These are phyloP conservation scores for Inga laurina DNA, from an alignment of 306 rosid genomes.

Conservation along the genomic window DNA sequence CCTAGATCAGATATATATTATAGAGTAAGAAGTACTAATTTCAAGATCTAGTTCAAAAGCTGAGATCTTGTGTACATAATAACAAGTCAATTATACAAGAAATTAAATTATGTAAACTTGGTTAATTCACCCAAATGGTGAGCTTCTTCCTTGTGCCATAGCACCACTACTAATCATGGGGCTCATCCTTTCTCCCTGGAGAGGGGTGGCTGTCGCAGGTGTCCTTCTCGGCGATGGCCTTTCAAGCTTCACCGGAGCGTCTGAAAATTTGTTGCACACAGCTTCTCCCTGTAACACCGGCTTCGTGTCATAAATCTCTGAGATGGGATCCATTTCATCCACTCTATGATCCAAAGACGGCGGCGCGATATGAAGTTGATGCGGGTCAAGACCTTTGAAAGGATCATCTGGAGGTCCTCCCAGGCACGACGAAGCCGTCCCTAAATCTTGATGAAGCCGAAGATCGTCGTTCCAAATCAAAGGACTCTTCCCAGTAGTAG, in stretches of 20 bases:
- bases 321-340: conserved; percentile 60
- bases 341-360: conserved; percentile 57
- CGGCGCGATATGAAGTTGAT: conserved; percentile 58
- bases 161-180: conserved; percentile 66
- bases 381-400: conserved; percentile 58
- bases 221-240: conserved; percentile 81
- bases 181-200: conserved; percentile 65
- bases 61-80: conserved; percentile 46
- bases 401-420: conserved; percentile 63
- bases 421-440: conserved; percentile 71
- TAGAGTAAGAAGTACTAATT: background rate
- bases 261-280: conserved; percentile 48
- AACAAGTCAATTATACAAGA: conserved; percentile 47
- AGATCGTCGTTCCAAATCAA: conserved; percentile 93
- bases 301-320: conserved; percentile 76
- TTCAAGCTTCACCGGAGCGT: conserved; percentile 66
- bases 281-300: conserved; percentile 51
- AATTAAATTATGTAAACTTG: background rate
- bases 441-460: conserved; percentile 84
- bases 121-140: conserved; percentile 53
- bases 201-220: background rate
- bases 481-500: conserved; percentile 69
- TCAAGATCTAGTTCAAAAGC: conserved; percentile 52
- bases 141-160: conserved; percentile 17
- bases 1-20: conserved; percentile 1